Conservation (phyloP, 1,139 yeast species). For the Yamadazyma kanchanaburiensis region DNA sequence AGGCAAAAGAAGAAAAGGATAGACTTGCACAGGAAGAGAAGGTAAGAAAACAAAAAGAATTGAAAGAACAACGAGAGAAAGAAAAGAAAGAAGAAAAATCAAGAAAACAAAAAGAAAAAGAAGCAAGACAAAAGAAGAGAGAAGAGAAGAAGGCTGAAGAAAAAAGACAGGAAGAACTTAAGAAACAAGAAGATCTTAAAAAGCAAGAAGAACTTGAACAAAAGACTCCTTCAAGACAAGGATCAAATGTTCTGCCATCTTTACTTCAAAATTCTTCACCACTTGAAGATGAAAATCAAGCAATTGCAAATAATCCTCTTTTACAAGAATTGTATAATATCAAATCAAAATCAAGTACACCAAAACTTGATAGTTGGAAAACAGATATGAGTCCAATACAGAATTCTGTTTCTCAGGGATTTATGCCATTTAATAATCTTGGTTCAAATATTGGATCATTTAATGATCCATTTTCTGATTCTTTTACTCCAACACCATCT, state of each 20-base stretch:
- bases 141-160: no score
- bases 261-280: no score
- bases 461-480: constrained; percentile 7
- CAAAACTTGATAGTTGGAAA: constrained; percentile 10
- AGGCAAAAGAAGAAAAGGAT: constrained; percentile 13
- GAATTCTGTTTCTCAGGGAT: not conserved
- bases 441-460: not conserved
- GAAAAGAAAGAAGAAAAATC: not conserved
- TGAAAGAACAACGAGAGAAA: constrained; percentile 7
- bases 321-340: constrained; percentile 8
- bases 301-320: constrained; percentile 5
- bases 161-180: no score
- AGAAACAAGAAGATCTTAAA: no score
- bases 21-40: no score
- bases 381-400: constrained; percentile 1
- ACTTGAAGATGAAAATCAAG: no score
- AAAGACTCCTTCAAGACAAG: no score
- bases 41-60: constrained; percentile 14
- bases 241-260: no score
- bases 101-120: not conserved
- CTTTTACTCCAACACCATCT: no score
- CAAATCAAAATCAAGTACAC: constrained; percentile 11
- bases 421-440: constrained; percentile 1
- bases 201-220: no score
- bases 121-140: no score